phyloP scores from a whole-genome alignment of 2,329 filamentous ascomycete genomes.

The Fusarium sp. region DNA sequence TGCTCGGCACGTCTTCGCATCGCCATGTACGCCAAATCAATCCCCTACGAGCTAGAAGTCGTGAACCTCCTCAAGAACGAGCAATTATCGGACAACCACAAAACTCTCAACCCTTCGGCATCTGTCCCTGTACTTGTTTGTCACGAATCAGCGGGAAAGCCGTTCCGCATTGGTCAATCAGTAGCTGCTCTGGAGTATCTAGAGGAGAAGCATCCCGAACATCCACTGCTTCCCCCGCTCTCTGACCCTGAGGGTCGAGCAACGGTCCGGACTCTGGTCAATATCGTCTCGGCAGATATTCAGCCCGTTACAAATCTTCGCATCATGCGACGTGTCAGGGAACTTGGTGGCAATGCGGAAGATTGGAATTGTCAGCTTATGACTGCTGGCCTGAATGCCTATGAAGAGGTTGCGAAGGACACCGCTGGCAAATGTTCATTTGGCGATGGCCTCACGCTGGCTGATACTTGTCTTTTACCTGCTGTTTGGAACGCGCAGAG shows the following conservation, averaged over 20 bases:
- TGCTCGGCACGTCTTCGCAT: conserved; percentile 75
- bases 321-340: conserved; percentile 65
- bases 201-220: conserved; percentile 66
- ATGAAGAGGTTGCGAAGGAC: conserved; percentile 62
- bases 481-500: conserved; percentile 71
- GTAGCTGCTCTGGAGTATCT: conserved; percentile 74
- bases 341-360: conserved; percentile 60
- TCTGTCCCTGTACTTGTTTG: conserved; percentile 69
- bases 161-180: conserved; percentile 68
- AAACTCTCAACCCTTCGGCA: conserved; percentile 66
- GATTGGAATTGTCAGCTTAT: conserved; percentile 69
- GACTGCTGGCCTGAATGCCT: conserved; percentile 68
- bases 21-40: conserved; percentile 68
- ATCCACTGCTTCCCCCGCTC: conserved; percentile 65
- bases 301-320: conserved; percentile 74
- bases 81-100: conserved; percentile 63
- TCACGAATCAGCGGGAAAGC: conserved; percentile 45
- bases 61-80: conserved; percentile 70
- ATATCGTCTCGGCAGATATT: conserved; percentile 70
- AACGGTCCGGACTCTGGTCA: conserved; percentile 66
- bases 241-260: conserved; percentile 62
- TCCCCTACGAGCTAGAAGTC: conserved; percentile 63
- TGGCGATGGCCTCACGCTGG: conserved; percentile 69
- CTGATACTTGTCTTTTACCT: conserved; percentile 72
- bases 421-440: conserved; percentile 67